Percentiles rank a stretch among this genome's conserved stretches.
phyloP scores from a whole-genome alignment of 2,329 filamentous ascomycete species.

The Colletotrichum sp. region DNA sequence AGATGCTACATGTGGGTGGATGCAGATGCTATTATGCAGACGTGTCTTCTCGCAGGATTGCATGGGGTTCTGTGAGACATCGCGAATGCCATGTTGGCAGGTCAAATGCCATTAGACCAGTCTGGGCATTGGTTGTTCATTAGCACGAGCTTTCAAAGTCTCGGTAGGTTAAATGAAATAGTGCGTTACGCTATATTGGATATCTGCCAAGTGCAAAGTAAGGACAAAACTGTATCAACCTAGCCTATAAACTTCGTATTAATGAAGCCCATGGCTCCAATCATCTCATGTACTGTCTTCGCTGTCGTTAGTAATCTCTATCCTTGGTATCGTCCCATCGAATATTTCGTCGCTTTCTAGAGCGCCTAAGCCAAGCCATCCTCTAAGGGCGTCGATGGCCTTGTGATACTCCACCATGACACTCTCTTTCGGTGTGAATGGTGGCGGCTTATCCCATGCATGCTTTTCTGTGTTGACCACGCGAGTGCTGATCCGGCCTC shows the following conservation, averaged over 20 bases:
- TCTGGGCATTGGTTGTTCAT: not conserved
- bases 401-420: slow-evolving; percentile 52
- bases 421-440: slow-evolving; percentile 47
- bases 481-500: slow-evolving; percentile 37
- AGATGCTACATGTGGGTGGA: not conserved
- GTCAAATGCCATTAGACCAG: not conserved
- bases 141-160: not conserved
- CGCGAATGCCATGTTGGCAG: not conserved
- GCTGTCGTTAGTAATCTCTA: not conserved
- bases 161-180: not conserved
- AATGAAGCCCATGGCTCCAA: not conserved
- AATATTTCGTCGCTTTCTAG: not conserved
- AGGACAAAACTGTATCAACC: not conserved
- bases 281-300: not conserved
- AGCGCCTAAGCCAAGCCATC: slow-evolving; percentile 34
- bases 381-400: slow-evolving; percentile 43
- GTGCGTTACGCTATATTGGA: not conserved
- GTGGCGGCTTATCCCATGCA: slow-evolving; percentile 54
- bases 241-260: fast-evolving
- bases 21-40: not conserved
- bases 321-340: not conserved
- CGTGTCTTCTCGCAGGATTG: not conserved
- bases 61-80: not conserved
- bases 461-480: slow-evolving; percentile 51
- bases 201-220: not conserved